Percentiles rank a stretch among this genome's conserved stretches.
phyloP scores from a whole-genome alignment of 1,284 basidiomycete species.

The Puccinia horiana region DNA sequence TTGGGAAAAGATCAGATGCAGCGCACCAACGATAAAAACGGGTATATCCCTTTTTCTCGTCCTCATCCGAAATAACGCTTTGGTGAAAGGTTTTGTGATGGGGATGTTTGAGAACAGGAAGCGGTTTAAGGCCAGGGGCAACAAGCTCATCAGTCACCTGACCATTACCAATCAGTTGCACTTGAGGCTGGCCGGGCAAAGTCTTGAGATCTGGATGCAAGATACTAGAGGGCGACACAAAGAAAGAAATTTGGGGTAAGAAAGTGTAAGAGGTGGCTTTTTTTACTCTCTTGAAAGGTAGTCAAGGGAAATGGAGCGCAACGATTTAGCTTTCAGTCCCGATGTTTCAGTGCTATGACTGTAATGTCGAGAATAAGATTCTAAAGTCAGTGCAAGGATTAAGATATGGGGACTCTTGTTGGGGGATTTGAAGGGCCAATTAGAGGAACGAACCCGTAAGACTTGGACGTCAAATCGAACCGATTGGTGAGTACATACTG shows the following conservation, averaged over 20 bases:
- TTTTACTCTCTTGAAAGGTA: background rate
- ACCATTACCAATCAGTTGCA: conserved; percentile 59
- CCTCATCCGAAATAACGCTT: conserved; percentile 72
- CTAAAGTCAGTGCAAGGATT: background rate
- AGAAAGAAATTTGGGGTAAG: background rate
- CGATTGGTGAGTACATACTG: conserved; percentile 55
- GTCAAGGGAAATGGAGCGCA: background rate
- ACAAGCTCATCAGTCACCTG: conserved; percentile 32
- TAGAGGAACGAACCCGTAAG: conserved; percentile 13
- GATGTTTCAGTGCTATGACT: conserved; percentile 55
- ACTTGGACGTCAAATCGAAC: conserved; percentile 51
- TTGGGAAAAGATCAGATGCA: background rate
- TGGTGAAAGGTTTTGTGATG: conserved; percentile 88
- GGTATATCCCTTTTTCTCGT: conserved; percentile 73
- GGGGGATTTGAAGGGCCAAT: background rate
- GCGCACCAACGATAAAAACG: conserved; percentile 79
- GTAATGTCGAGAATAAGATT: conserved; percentile 50
- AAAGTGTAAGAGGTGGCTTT: no score
- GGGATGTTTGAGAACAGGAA: conserved; percentile 68
- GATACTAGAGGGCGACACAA: conserved; percentile 48
- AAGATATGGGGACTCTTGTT: conserved; percentile 45
- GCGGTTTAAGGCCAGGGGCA: conserved; percentile 40
- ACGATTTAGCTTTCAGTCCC: conserved; percentile 46
- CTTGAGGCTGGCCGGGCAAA: conserved; percentile 56
- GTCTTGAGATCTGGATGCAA: conserved; percentile 59